phyloP scores from a whole-genome alignment of 352 stramenopile species.

The Phytophthora fragariae region DNA sequence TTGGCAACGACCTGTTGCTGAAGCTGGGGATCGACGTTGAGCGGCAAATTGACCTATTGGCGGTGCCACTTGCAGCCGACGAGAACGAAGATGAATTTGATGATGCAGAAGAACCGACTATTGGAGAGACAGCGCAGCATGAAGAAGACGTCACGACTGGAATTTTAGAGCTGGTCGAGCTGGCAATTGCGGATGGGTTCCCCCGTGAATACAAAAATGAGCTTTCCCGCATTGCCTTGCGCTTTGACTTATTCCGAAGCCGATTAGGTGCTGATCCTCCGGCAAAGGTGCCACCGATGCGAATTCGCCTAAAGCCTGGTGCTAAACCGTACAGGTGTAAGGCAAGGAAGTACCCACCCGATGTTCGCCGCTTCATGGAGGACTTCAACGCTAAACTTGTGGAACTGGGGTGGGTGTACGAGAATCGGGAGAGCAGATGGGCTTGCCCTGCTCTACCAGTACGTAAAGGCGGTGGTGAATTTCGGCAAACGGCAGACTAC shows the following conservation, averaged over 20 bases:
- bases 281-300: slow-evolving; percentile 26
- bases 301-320: slow-evolving; percentile 26
- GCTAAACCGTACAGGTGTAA: slow-evolving; percentile 21
- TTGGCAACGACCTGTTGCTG: slow-evolving; percentile 23
- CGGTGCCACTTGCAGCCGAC: no score
- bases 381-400: no score
- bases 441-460: no score
- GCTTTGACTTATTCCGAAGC: slow-evolving; percentile 18
- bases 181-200: slow-evolving; percentile 6
- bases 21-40: not conserved
- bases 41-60: no score
- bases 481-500: slow-evolving; percentile 38
- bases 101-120: no score
- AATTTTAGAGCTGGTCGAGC: slow-evolving; percentile 1
- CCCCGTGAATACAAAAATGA: not conserved
- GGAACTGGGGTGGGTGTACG: no score
- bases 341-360: no score
- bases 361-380: no score
- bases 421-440: no score
- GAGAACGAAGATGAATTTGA: no score
- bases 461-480: not conserved
- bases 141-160: not conserved
- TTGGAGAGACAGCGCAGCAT: not conserved
- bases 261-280: slow-evolving; percentile 29
- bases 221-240: slow-evolving; percentile 4